These are phyloP conservation scores for Imleria badia DNA, from an alignment of 768 basidiomycete species.

Conservation along the genomic window DNA sequence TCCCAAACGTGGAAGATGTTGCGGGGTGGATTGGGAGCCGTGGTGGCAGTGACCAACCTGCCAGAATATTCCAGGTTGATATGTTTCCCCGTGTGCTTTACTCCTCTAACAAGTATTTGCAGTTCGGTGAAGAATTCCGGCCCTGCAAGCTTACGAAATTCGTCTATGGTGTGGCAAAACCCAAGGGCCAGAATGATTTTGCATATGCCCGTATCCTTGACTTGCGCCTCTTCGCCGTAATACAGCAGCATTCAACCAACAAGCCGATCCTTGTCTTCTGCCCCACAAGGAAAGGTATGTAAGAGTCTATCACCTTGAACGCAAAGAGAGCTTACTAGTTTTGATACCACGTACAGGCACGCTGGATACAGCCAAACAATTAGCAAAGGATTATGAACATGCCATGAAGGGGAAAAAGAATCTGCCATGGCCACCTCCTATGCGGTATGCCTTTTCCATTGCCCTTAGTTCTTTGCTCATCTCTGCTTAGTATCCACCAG, in stretches of 20 bases:
- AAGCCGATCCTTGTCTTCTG: slow-evolving; percentile 91
- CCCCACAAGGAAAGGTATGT: slow-evolving; percentile 78
- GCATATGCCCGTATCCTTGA: slow-evolving; percentile 71
- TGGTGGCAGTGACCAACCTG: slow-evolving; percentile 38
- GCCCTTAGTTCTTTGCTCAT: not conserved
- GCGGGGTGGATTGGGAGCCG: slow-evolving; percentile 78
- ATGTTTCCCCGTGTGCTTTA: not conserved
- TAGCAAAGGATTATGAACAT: slow-evolving; percentile 71
- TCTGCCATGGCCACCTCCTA: slow-evolving; percentile 70
- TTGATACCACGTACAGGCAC: slow-evolving; percentile 42
- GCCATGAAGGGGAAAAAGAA: slow-evolving; percentile 45
- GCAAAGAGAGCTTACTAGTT: not conserved
- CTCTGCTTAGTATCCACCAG: slow-evolving; percentile 46
- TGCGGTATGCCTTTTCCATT: slow-evolving; percentile 38
- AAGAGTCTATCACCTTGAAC: not conserved
- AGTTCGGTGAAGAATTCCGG: slow-evolving; percentile 94
- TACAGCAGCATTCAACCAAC: slow-evolving; percentile 69
- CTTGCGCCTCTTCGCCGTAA: slow-evolving; percentile 64
- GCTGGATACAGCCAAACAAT: slow-evolving; percentile 67
- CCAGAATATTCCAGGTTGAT: slow-evolving; percentile 68
- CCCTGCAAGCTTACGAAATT: slow-evolving; percentile 77
- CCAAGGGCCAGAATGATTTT: slow-evolving; percentile 74
- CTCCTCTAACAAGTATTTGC: not conserved
- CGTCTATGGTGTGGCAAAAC: slow-evolving; percentile 69
- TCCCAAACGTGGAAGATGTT: slow-evolving; percentile 90